phyloP scores from a whole-genome alignment of 306 rosid species.

The Geum urbanum region DNA sequence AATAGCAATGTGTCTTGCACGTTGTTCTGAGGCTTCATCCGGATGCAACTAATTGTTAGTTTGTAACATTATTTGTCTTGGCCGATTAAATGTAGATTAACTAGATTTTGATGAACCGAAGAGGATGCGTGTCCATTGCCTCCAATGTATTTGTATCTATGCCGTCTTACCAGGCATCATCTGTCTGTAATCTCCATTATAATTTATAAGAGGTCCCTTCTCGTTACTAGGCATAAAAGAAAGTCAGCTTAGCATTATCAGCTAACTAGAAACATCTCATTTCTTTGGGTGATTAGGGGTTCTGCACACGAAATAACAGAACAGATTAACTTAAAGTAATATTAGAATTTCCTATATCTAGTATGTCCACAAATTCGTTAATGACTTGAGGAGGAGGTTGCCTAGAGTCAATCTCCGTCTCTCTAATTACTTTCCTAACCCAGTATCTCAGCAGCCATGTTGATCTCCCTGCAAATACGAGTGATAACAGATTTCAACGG shows the following conservation, averaged over 20 bases:
- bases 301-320: too few relatives aligned
- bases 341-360: too few relatives aligned
- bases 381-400: too few relatives aligned
- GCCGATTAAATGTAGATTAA: neutral
- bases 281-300: too few relatives aligned
- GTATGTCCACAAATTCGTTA: too few relatives aligned
- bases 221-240: neutral
- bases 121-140: neutral
- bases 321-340: too few relatives aligned
- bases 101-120: neutral
- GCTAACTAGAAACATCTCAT: neutral
- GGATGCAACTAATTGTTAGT: neutral
- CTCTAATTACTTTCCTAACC: too few relatives aligned
- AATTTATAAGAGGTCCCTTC: neutral
- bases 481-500: too few relatives aligned
- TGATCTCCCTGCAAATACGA: too few relatives aligned
- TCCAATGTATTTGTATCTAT: neutral
- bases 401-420: too few relatives aligned
- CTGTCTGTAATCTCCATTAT: neutral
- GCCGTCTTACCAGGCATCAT: neutral
- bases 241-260: neutral
- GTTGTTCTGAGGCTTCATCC: neutral
- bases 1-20: neutral
- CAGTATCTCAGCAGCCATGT: too few relatives aligned
- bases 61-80: conserved; percentile 2